Evolutionary conservation across 352 stramenopile genomes (phyloP), one percentile per base, ranked within the genome.

Genomic region (Pythium myriotylum): DNA sequence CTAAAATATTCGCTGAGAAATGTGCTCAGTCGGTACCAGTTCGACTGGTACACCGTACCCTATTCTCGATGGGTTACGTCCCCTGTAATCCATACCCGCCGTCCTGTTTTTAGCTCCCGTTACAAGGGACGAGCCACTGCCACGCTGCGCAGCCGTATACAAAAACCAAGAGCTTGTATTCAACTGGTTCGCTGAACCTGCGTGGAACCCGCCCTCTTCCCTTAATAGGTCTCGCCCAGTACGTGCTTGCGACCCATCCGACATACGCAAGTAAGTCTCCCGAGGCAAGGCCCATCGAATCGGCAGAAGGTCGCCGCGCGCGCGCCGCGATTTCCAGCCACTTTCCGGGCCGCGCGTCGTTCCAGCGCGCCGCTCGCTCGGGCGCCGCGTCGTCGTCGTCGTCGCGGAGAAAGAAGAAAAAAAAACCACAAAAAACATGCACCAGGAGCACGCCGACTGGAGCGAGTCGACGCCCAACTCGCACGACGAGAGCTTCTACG

Each of bases 381-480:
- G n/a, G n/a, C n/a, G n/a, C n/a, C n/a, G n/a, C n/a, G n/a, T n/a
- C n/a, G n/a, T n/a, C n/a, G n/a, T n/a, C n/a, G n/a, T n/a, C n/a
- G n/a, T n/a, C n/a, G n/a, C n/a, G n/a, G n/a, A n/a, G n/a, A n/a
- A n/a, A n/a, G n/a, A n/a, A n/a, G n/a, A n/a, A n/a, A n/a, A n/a
- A n/a, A n/a, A n/a, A n/a, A n/a, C n/a, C n/a, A n/a, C n/a, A n/a
- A n/a, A n/a, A n/a, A n/a, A n/a, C n/a, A 43, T 43, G 12, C 50
- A 22, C 10, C 43, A 45, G 26, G 70, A 70, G 16, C 62, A 69
- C 17, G 59, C 64, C 10, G 84, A 89, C 56, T 91, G 78, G 74
- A 89, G 76, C 54, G 81, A 91, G 56, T 91, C 84, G 46, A 79
- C 61, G 13, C 72, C 88, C 19, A 82, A 87, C 59, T 86, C 79